Base-by-base conservation (phyloP, 306 rosid genomes). In the Sesbania bispinosa region DNA sequence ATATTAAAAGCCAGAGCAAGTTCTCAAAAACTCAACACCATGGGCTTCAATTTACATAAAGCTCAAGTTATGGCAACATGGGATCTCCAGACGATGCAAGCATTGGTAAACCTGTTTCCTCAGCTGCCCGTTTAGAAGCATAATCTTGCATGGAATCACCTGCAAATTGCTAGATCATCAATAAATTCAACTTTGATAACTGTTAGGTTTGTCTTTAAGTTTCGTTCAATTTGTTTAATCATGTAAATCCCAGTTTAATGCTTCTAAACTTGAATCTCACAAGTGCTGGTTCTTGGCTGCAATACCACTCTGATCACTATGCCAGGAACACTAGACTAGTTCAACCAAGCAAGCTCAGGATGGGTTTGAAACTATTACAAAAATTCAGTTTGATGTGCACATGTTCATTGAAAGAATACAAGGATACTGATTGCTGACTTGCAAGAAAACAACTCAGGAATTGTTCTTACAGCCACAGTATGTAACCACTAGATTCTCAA, bases 81-180 rank as follows among this genome's bases (percentile, higher is more conserved):
- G 96, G 97, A 84, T 95, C 99, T 62, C 97, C 93, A 11, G 96
- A 78, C 10, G 96, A 62, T 0, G 89, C 86, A 27, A 91, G 82
- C 88, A 89, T 88, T 58, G 87, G 92, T 30, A 88, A 81, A 67
- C 86, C 83, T 7, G 90, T 67, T 72, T 88, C 97, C 69, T 86
- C 88, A 15, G 86, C 87, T 43, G 93, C 78, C 46, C 83, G 88
- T 70, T 86, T 87, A 24, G 84, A 65, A 71, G 87, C 73, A 66
- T 84, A 88, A 11, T 90, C 96, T 74, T 86, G 84, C 74, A 85
- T 81, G 62, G 96, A 69, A 36, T 89, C 96, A 77, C 89, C 99
- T 88, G 90, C 88, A 88, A 61, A 84, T 27, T 73, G 66, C 15
- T 38, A 53, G 29, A 70, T 30, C 58, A 58, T 79, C 48, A 72